Conservation (phyloP, 169 alveolate species). For the Sarcocystis neurona region DNA sequence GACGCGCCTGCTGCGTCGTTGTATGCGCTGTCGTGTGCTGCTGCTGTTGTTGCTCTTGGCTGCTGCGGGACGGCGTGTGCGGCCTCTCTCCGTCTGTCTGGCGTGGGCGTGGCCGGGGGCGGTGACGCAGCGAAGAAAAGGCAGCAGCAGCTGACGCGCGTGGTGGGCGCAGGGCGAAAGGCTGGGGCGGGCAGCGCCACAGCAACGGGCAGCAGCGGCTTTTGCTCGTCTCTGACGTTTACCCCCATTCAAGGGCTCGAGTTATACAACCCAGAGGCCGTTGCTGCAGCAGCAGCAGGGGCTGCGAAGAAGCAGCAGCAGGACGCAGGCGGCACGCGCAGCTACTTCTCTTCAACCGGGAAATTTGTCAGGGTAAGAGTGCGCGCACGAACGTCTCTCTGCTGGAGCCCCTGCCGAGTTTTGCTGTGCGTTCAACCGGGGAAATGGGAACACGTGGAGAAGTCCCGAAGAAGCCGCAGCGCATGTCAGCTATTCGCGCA, state of each 20-base stretch:
- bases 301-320: not conserved
- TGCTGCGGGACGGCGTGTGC: not conserved
- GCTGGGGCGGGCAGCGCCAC: not conserved
- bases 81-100: not conserved
- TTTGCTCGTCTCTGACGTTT: conserved; percentile 37
- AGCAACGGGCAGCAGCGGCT: conserved; percentile 22
- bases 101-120: not conserved
- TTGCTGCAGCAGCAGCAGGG: not conserved
- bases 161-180: not conserved
- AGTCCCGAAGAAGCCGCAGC: too few species aligned
- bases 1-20: too few species aligned
- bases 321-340: not conserved
- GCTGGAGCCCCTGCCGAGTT: too few species aligned
- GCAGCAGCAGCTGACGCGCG: conserved; percentile 51
- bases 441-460: too few species aligned
- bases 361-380: conserved; percentile 15
- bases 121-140: conserved; percentile 18
- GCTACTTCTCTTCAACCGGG: conserved; percentile 17
- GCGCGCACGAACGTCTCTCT: too few species aligned
- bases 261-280: conserved; percentile 46
- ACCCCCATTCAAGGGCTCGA: conserved; percentile 52
- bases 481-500: too few species aligned
- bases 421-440: too few species aligned
- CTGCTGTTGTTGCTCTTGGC: not conserved
- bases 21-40: too few species aligned